A percentile compares a stretch with the other conserved stretches of the same genome.
Conservation (phyloP, 2,329 filamentous ascomycete genomes). For the Apiospora marii region DNA sequence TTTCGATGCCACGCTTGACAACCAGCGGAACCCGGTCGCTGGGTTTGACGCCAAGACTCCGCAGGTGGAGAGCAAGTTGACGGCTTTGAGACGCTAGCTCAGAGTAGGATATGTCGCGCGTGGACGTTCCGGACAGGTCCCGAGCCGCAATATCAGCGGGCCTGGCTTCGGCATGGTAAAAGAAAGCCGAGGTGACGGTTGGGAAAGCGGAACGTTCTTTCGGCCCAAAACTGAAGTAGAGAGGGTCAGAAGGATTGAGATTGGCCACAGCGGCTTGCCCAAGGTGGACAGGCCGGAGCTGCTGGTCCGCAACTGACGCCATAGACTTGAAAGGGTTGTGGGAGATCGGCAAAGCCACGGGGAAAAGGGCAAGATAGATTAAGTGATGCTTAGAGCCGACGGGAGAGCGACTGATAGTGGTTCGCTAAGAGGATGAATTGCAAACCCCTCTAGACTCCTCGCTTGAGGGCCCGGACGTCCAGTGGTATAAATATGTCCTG, state of each 20-base stretch:
- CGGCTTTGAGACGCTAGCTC: conserved; percentile 53
- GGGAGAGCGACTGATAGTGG: not conserved
- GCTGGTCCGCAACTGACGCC: conserved; percentile 10
- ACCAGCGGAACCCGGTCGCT: conserved; percentile 61
- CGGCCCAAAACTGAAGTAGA: conserved; percentile 28
- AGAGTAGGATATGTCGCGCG: conserved; percentile 51
- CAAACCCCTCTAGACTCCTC: not conserved
- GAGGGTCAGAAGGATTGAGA: conserved; percentile 23
- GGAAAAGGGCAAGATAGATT: conserved; percentile 9
- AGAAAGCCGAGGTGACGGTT: conserved; percentile 31
- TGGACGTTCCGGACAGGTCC: conserved; percentile 30
- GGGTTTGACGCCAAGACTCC: conserved; percentile 48
- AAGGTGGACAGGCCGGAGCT: conserved; percentile 1
- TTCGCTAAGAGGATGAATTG: conserved; percentile 16
- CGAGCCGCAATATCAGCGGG: conserved; percentile 29
- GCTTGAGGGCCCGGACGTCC: conserved; percentile 1
- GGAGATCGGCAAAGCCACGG: conserved; percentile 14
- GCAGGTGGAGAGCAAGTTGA: conserved; percentile 50
- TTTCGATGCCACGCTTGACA: conserved; percentile 62
- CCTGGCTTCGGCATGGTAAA: conserved; percentile 28
- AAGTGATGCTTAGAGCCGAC: not conserved
- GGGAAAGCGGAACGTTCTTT: conserved; percentile 22
- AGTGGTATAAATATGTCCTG: conserved; percentile 6
- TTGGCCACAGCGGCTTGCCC: not conserved
- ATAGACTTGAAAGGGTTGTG: not conserved